A percentile compares a stretch with the other conserved stretches of the same genome.
phyloP scores from a whole-genome alignment of 106 monocot genomes.

The Alisma plantagoaquatica region DNA sequence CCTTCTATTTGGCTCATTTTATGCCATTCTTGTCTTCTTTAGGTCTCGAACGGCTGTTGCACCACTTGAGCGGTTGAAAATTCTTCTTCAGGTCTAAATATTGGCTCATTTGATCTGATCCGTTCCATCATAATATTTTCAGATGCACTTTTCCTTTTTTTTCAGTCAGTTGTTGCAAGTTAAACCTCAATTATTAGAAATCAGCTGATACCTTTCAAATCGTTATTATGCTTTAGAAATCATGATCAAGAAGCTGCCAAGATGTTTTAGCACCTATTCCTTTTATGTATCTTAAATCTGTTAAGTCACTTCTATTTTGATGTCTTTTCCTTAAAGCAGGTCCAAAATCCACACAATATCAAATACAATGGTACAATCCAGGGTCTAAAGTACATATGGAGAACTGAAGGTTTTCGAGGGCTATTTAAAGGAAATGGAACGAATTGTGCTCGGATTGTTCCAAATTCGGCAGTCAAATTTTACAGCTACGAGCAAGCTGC shows the following conservation, averaged over 20 bases:
- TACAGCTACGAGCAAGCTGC: conserved; percentile 32
- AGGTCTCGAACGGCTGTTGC: conserved; percentile 92
- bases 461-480: conserved; percentile 31
- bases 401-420: conserved; percentile 33
- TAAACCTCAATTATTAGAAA: too few species aligned
- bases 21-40: not conserved
- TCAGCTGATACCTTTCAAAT: too few species aligned
- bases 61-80: conserved; percentile 73
- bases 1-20: too few species aligned
- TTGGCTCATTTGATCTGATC: not conserved
- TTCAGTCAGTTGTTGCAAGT: too few species aligned
- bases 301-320: too few species aligned
- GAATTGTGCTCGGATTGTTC: conserved; percentile 34
- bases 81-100: conserved; percentile 93
- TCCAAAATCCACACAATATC: conserved; percentile 32
- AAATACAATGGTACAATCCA: conserved; percentile 33
- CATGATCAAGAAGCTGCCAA: too few species aligned
- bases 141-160: too few species aligned
- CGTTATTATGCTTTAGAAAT: too few species aligned
- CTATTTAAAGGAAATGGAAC: conserved; percentile 36
- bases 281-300: too few species aligned
- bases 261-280: too few species aligned
- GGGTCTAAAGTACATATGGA: conserved; percentile 31
- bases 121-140: not conserved
- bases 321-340: too few species aligned